Conservation (phyloP, 768 basidiomycete species). For the Suillus subaureus region DNA sequence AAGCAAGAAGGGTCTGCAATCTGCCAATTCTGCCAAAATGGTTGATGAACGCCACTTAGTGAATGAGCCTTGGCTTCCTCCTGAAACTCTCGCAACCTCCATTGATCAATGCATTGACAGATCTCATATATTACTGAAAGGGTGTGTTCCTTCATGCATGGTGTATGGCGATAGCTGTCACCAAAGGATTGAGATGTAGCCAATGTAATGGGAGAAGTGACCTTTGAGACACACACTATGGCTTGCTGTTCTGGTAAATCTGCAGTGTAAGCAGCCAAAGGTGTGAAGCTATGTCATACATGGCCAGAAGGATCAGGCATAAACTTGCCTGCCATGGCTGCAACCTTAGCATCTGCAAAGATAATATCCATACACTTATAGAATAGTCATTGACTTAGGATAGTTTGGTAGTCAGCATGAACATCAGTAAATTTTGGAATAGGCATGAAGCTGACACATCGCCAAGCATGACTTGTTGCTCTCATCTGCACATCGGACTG, state of each 20-base stretch:
- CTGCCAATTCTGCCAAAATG: no score
- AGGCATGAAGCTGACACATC: slow-evolving; percentile 30
- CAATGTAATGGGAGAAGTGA: slow-evolving; percentile 16
- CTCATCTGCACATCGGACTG: slow-evolving; percentile 12
- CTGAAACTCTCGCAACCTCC: no score
- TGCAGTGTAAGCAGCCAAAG: slow-evolving; percentile 16
- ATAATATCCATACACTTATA: slow-evolving; percentile 36
- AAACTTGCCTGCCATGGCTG: slow-evolving; percentile 25
- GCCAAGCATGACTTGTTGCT: slow-evolving; percentile 12
- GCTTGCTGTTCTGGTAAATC: slow-evolving; percentile 23
- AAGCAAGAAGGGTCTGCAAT: no score
- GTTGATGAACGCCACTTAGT: no score
- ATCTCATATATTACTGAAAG: no score
- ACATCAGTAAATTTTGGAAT: slow-evolving; percentile 24
- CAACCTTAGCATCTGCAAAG: slow-evolving; percentile 27
- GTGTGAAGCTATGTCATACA: slow-evolving; percentile 12
- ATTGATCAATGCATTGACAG: no score
- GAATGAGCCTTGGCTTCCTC: no score
- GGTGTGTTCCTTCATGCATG: no score
- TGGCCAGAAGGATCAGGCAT: slow-evolving; percentile 27
- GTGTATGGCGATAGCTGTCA: no score
- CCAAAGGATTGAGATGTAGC: slow-evolving; percentile 8
- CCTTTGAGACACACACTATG: slow-evolving; percentile 13
- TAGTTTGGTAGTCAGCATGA: slow-evolving; percentile 21
- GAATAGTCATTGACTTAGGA: slow-evolving; percentile 30